phyloP scores from a whole-genome alignment of 345 rosid species.

The Eucalyptus pumila region DNA sequence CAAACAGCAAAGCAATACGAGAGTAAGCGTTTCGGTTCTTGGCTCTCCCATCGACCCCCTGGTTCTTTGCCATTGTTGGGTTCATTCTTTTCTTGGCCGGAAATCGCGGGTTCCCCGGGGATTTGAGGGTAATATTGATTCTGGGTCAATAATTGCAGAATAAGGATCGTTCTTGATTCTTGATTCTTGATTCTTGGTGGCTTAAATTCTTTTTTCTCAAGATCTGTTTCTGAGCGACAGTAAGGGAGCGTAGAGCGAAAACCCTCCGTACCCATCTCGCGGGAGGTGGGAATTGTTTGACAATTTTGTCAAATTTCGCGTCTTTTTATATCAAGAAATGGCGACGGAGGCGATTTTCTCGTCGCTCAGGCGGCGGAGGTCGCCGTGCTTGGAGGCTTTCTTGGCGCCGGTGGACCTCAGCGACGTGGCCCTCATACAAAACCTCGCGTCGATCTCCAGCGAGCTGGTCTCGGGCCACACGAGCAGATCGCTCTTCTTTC shows the following conservation, averaged over 20 bases:
- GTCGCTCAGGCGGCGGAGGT: slow-evolving; percentile 64
- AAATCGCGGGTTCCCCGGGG: background rate
- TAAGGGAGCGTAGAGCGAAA: background rate
- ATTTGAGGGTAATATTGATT: background rate
- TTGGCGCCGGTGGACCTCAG: slow-evolving; percentile 77
- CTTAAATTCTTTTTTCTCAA: background rate
- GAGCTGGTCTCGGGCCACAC: slow-evolving; percentile 47
- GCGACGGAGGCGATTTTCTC: slow-evolving; percentile 82
- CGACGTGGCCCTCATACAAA: slow-evolving; percentile 51
- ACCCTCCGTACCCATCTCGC: background rate
- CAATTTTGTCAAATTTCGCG: background rate
- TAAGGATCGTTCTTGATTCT: background rate
- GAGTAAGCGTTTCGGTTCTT: background rate
- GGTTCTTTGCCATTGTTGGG: background rate
- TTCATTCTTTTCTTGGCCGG: background rate
- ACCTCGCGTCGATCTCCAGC: slow-evolving; percentile 47
- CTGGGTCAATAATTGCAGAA: background rate
- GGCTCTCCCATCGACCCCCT: background rate
- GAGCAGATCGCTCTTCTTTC: slow-evolving; percentile 34
- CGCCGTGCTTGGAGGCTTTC: slow-evolving; percentile 72
- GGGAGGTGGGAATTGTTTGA: background rate
- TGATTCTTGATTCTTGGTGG: background rate
- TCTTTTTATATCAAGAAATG: slow-evolving; percentile 12
- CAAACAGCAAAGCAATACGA: background rate
- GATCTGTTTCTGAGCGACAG: background rate